Evolutionary conservation across 768 basidiomycete genomes (phyloP).

Genomic region (Termitomyces bulborhizus): DNA sequence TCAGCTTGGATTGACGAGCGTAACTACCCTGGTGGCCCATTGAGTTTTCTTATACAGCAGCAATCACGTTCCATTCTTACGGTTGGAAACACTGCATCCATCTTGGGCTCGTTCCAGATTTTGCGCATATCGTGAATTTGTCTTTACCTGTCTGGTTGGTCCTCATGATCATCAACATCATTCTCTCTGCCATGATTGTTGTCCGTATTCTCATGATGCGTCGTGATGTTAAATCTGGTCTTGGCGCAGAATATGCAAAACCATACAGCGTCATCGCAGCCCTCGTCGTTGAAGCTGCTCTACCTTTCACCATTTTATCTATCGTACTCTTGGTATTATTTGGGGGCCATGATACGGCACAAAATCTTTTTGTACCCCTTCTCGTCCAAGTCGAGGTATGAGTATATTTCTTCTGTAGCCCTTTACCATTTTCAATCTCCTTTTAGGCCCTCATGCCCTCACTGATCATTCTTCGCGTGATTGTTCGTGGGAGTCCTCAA

Average conservation of each 20-base stretch:
- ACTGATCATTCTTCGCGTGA: slow-evolving; percentile 8
- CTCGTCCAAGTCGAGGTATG: slow-evolving; percentile 19
- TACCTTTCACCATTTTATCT: slow-evolving; percentile 27
- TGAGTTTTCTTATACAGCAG: slow-evolving; percentile 23
- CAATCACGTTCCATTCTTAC: slow-evolving; percentile 18
- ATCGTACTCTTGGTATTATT: slow-evolving; percentile 20
- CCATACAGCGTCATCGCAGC: slow-evolving; percentile 25
- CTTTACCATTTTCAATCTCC: too few species aligned
- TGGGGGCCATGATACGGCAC: slow-evolving; percentile 13
- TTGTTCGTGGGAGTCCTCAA: background rate
- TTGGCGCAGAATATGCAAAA: slow-evolving; percentile 20
- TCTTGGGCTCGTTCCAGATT: slow-evolving; percentile 25
- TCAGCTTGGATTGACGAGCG: slow-evolving; percentile 26
- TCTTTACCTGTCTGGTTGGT: slow-evolving; percentile 26
- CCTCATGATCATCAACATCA: slow-evolving; percentile 24
- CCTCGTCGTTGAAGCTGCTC: slow-evolving; percentile 27
- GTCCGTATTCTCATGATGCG: slow-evolving; percentile 25
- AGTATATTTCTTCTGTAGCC: background rate
- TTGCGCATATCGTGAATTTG: slow-evolving; percentile 20
- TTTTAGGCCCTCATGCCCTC: slow-evolving; percentile 4
- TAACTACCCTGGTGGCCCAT: slow-evolving; percentile 26
- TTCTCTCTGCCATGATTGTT: slow-evolving; percentile 25
- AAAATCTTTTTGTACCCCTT: slow-evolving; percentile 19
- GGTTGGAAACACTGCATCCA: slow-evolving; percentile 17
- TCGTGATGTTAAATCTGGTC: slow-evolving; percentile 12